Evolutionary conservation across 305 asterid genomes (phyloP), one percentile per base, ranked within the genome.

Genomic region (Fraxinus sp.): DNA sequence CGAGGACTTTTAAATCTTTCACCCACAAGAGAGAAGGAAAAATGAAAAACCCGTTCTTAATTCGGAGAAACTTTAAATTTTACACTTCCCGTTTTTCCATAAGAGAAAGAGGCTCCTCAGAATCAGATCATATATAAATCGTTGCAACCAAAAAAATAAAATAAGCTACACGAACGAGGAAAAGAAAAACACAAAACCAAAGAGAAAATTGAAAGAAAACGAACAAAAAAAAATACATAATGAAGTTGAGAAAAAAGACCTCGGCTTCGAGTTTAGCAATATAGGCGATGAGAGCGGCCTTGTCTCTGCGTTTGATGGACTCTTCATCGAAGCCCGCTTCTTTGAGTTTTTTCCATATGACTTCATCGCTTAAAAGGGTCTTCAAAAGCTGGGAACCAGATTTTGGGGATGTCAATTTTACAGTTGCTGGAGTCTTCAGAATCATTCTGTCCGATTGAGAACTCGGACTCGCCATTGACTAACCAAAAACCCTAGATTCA

Each of bases 291-390:
- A 95, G 98, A 13, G 98, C 89, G 5, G 97, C 93, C 83, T 97
- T 97, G 81, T 97, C 99, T 79, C 97, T 89, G 71, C 97, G 98
- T 80, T 92, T 93, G 86, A 97, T 89, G 36, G 98, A 92, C 66
- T 97, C 98, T 85, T 97, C 98, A 81, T 95, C 98, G 75, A 97
- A 92, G 2, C 98, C 98, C 1, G 97, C 97, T 64, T 97, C 98
- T 79, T 90, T 89, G 39, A 97, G 92, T 79, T 94, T 88, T 84
- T 87, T 92, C 98, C 98, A 95, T 11, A 95, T 86, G 22, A 85
- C 89, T 66, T 92, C 98, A 75, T 95, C 99, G 78, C 87, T 92
- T 78, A 93, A 87, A 70, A 97, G 97, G 64, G 94, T 89, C 80
- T 86, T 89, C 83, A 89, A 86, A 89, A 88, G 96, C 95, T 94